phyloP scores from a whole-genome alignment of 495 filamentous ascomycete genomes.

The Hyaloscypha finlandica region DNA sequence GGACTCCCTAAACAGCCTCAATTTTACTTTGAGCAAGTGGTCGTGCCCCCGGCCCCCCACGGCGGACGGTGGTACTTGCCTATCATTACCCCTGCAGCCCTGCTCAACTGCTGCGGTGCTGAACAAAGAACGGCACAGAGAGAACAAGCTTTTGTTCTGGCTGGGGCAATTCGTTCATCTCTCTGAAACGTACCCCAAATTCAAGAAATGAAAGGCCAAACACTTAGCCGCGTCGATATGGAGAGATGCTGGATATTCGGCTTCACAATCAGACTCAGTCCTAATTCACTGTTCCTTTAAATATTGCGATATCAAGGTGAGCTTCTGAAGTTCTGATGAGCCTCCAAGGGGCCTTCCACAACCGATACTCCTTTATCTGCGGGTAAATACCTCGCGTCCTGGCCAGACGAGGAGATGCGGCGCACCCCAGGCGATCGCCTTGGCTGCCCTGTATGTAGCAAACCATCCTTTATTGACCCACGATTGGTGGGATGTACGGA shows the following conservation, averaged over 20 bases:
- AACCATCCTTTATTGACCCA: not conserved
- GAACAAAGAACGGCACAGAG: not conserved
- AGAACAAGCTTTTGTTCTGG: not conserved
- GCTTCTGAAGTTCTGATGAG: conserved; percentile 9
- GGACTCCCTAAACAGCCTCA: not conserved
- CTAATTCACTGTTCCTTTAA: not conserved
- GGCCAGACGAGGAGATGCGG: not conserved
- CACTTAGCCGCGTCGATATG: not conserved
- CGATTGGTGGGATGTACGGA: not conserved
- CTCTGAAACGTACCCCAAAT: not conserved
- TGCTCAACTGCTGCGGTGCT: too few relatives aligned
- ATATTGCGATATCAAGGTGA: not conserved
- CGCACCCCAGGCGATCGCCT: too few relatives aligned
- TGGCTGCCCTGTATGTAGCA: not conserved
- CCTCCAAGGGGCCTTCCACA: not conserved
- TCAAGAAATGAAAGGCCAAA: not conserved
- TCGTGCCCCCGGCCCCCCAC: conserved; percentile 22
- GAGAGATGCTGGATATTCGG: not conserved
- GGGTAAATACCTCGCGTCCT: conserved; percentile 27
- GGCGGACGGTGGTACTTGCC: conserved; percentile 2
- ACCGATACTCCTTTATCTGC: conserved; percentile 1
- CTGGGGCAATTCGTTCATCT: not conserved
- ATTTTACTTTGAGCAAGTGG: conserved; percentile 22
- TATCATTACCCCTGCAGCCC: conserved; percentile 15
- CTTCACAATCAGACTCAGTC: not conserved